Base-by-base conservation (phyloP, 345 rosid species). In the Linum usitatissimum region DNA sequence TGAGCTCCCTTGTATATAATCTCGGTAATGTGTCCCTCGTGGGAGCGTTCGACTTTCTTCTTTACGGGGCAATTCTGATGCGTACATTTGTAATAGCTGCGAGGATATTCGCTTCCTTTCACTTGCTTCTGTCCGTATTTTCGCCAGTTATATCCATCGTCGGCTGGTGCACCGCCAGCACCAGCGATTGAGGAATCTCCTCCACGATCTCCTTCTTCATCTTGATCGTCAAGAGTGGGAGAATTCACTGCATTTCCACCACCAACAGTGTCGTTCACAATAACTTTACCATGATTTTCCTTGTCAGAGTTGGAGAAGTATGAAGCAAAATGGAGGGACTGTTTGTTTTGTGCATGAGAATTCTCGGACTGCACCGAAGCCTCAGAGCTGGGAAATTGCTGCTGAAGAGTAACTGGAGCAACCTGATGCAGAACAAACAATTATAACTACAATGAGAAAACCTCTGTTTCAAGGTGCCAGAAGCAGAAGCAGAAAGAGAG, bases 71-170 rank as follows among this genome's bases (percentile, higher is more conserved):
- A 90, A 67, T 79, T 86, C 6, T 85, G 80, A 76, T 86, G 82
- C 6, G 99, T 90, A 75, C 99, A 93, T 68, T 90, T 93, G 86
- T 90, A 93, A 75, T 93, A 93, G 78, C 99, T 93, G 55, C 99
- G 79, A 0, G 97, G 99, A 73, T 87, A 90, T 71, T 90, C 97
- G 18, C 99, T 87, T 39, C 99, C 99, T 72, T 90, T 93, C 0
- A 93, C 97, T 66, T 87, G 83, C 76, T 93, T 93, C 67, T 93
- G 99, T 42, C 99, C 99, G 28, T 93, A 93, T 70, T 93, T 93
- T 75, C 96, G 80, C 96, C 96, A 92, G 70, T 92, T 92, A 64
- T 80, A 92, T 68, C 95, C 99, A 74, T 93, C 97, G 40, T 93
- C 94, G 9, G 94, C 84, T 23, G 87, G 90, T 6, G 72, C 68